phyloP scores from a whole-genome alignment of 2,329 filamentous ascomycete species.

The Cryphonectria japonica region DNA sequence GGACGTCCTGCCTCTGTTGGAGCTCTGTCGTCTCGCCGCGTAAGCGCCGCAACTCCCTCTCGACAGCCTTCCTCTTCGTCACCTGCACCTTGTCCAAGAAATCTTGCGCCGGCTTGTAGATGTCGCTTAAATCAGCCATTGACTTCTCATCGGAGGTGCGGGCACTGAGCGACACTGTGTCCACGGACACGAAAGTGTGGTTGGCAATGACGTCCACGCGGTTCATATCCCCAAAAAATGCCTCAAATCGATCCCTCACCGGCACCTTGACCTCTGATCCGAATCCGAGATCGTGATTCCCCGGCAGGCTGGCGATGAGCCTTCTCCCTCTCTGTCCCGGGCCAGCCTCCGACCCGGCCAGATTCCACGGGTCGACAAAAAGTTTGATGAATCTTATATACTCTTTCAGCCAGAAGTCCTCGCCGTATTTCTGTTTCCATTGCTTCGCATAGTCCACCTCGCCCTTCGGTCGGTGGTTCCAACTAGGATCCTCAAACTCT shows the following conservation, averaged over 20 bases:
- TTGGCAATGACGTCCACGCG: conserved; percentile 90
- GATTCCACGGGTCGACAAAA: conserved; percentile 73
- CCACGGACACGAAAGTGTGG: conserved; percentile 91
- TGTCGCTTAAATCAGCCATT: conserved; percentile 56
- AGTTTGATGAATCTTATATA: conserved; percentile 85
- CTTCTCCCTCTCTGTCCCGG: conserved; percentile 70
- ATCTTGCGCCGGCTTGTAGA: conserved; percentile 76
- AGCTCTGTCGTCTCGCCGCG: conserved; percentile 62
- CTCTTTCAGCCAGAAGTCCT: conserved; percentile 84
- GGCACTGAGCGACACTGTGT: conserved; percentile 86
- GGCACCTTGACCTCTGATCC: conserved; percentile 80
- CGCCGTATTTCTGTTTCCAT: conserved; percentile 76
- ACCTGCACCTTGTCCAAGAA: conserved; percentile 73
- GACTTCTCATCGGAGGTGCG: conserved; percentile 56
- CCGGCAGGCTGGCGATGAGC: conserved; percentile 83
- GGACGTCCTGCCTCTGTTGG: conserved; percentile 60
- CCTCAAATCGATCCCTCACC: conserved; percentile 81
- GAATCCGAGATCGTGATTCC: conserved; percentile 95
- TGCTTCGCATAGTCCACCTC: conserved; percentile 62
- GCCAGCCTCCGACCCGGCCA: conserved; percentile 57
- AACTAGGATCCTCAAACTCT: conserved; percentile 61
- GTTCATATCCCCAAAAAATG: conserved; percentile 91
- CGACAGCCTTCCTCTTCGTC: conserved; percentile 69
- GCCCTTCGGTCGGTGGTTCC: conserved; percentile 55
- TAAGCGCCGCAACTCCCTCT: conserved; percentile 68